Base-by-base conservation (phyloP, 2,329 filamentous ascomycete genomes). In the Alternaria rosae region DNA sequence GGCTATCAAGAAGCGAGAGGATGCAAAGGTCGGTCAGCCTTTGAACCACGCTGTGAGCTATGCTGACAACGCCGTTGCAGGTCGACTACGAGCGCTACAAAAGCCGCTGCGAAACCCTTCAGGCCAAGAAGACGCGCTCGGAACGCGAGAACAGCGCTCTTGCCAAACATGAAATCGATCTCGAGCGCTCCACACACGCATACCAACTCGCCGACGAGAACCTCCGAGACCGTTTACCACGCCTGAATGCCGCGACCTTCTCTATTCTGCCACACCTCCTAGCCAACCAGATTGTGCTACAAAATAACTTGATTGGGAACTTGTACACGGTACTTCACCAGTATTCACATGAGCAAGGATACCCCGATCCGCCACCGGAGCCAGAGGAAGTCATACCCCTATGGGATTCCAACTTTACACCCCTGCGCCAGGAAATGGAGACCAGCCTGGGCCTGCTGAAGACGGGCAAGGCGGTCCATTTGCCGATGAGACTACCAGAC, bases 1-100 rank as follows among this genome's bases (percentile, higher is more conserved):
- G 81, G 90, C 89, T 1, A 92, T 96, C 73, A 95, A 94, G 81
- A 93, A 92, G 78, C 85, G 93, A 48, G 92, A 95, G 75, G 91
- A 94, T 71, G 92, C 89, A 80, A 90, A 92, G 81, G 85, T 86
- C 62, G 10, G 74, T 15, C 28, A 32, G 6, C 4, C 13, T 11
- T 5, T 2, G 6, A 4, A n/a, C 15, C 2, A 20, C 21, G 1
- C 25, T 23, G 10, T 26, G 11, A 12, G 23, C 17, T 7, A 25
- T 26, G 42, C 67, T 75, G 28, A 73, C 63, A n/a, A 50, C 23
- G 11, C 10, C 9, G n/a, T 11, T 55, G 44, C 69, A 89, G 85
- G 77, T 94, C 61, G 93, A 96, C 76, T 95, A 89, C 74, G 93
- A 97, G 79, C 88, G 91, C 69, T 89, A 89, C 68, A 89, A 92